These are phyloP conservation scores for Waltergamsia citrina DNA, from an alignment of 2,329 filamentous ascomycete species.

Conservation along the genomic window DNA sequence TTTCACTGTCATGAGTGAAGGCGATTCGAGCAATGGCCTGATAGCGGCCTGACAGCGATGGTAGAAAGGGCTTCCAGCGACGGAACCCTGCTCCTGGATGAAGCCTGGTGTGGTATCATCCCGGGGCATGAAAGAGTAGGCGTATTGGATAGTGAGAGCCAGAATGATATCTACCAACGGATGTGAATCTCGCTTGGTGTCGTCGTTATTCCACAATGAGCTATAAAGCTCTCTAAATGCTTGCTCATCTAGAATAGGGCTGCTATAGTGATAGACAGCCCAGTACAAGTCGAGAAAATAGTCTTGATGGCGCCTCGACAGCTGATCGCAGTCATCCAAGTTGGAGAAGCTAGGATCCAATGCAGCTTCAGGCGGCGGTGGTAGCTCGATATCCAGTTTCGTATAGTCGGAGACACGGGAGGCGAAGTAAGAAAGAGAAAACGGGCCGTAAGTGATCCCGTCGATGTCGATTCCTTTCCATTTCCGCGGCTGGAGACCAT, in stretches of 20 bases:
- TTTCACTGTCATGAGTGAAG: constrained; percentile 1
- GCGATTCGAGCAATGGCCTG: not conserved
- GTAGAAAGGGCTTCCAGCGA: constrained; percentile 4
- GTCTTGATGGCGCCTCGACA: constrained; percentile 2
- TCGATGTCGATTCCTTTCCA: constrained; percentile 2
- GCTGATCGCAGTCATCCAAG: not conserved
- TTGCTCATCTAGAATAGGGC: constrained; percentile 2
- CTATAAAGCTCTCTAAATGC: constrained; percentile 3
- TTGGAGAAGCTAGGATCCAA: not conserved
- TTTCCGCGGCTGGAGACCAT: not conserved
- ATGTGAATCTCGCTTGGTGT: not conserved
- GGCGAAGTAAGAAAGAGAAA: not conserved
- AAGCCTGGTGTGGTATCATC: not conserved
- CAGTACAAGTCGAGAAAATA: constrained; percentile 5
- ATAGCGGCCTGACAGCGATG: constrained; percentile 4
- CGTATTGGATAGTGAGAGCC: constrained; percentile 5
- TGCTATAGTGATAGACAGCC: constrained; percentile 2
- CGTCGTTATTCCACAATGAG: constrained; percentile 2
- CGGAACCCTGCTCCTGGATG: not conserved
- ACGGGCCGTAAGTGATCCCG: constrained; percentile 1
- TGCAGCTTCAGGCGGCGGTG: not conserved
- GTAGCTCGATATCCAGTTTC: not conserved
- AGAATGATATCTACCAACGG: constrained; percentile 5
- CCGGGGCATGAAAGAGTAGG: not conserved
- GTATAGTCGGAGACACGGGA: constrained; percentile 1